Percentiles rank a stretch among this genome's conserved stretches.
phyloP scores from a whole-genome alignment of 805 yeast species.

The Debaryomyces prosopidis region DNA sequence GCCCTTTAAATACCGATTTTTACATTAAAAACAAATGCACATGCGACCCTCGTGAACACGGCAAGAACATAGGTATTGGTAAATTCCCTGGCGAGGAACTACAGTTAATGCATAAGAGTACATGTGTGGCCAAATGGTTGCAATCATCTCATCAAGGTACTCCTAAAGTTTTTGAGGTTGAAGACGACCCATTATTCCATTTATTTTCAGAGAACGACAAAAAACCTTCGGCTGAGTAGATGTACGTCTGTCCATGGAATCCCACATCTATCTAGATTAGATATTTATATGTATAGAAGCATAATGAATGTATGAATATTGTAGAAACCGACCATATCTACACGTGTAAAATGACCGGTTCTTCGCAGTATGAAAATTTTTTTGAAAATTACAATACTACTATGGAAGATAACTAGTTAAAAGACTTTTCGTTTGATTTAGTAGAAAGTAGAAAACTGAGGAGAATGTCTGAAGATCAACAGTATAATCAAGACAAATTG shows the following conservation, averaged over 20 bases:
- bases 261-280: too few species aligned
- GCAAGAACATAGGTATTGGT: background rate
- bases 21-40: conserved; percentile 10
- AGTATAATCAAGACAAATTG: conserved; percentile 43
- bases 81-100: conserved; percentile 2
- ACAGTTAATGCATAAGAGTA: background rate
- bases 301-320: too few species aligned
- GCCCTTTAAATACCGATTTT: conserved; percentile 10
- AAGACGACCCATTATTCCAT: background rate
- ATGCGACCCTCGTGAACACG: conserved; percentile 7
- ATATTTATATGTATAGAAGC: too few species aligned
- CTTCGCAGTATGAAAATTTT: background rate
- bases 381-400: background rate
- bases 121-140: conserved; percentile 4
- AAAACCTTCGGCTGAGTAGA: too few species aligned
- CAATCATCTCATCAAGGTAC: background rate
- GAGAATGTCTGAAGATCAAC: conserved; percentile 31
- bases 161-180: conserved; percentile 2
- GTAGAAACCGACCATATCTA: background rate
- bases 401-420: too few species aligned
- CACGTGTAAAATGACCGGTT: background rate
- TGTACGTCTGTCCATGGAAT: too few species aligned
- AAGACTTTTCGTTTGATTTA: background rate
- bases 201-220: too few species aligned
- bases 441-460: background rate